These are phyloP conservation scores for Flagelloscypha sp. DNA, from an alignment of 768 basidiomycete genomes.

Conservation along the genomic window DNA sequence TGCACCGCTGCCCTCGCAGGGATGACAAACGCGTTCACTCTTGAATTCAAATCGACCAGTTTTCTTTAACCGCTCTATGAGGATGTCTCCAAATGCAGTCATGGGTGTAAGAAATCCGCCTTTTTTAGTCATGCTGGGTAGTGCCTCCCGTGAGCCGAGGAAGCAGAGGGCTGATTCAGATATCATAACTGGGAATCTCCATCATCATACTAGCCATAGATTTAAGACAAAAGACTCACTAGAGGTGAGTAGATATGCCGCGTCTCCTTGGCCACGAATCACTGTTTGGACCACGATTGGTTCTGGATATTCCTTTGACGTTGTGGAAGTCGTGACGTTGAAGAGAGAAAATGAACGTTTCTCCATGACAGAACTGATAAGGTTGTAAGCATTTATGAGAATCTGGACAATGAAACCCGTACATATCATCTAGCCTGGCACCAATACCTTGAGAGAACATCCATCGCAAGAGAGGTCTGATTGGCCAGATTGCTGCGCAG, in stretches of 20 bases:
- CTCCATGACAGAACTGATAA: no score
- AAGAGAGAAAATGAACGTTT: slow-evolving; percentile 55
- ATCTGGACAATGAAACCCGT: no score
- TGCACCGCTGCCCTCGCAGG: no score
- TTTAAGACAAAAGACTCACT: slow-evolving; percentile 25
- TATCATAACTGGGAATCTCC: slow-evolving; percentile 49
- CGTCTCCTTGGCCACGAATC: slow-evolving; percentile 65
- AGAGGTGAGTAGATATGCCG: slow-evolving; percentile 58
- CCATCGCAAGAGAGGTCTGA: no score
- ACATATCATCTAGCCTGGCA: no score
- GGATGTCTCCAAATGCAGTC: slow-evolving; percentile 70
- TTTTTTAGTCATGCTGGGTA: slow-evolving; percentile 47
- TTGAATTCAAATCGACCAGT: slow-evolving; percentile 52
- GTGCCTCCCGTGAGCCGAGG: slow-evolving; percentile 39
- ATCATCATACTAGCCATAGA: slow-evolving; percentile 1
- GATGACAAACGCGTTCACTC: no score
- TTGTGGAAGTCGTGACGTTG: slow-evolving; percentile 62
- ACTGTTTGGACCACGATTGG: slow-evolving; percentile 48
- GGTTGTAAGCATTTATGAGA: no score
- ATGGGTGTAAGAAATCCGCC: slow-evolving; percentile 84
- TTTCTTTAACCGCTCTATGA: slow-evolving; percentile 58
- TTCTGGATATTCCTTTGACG: slow-evolving; percentile 25
- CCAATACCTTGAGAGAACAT: no score
- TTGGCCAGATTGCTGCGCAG: no score
- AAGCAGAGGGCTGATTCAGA: slow-evolving; percentile 71